A percentile compares a stretch with the other conserved stretches of the same genome.
Conservation (phyloP, 1,284 basidiomycete genomes). For the Malassezia sympodialis region DNA sequence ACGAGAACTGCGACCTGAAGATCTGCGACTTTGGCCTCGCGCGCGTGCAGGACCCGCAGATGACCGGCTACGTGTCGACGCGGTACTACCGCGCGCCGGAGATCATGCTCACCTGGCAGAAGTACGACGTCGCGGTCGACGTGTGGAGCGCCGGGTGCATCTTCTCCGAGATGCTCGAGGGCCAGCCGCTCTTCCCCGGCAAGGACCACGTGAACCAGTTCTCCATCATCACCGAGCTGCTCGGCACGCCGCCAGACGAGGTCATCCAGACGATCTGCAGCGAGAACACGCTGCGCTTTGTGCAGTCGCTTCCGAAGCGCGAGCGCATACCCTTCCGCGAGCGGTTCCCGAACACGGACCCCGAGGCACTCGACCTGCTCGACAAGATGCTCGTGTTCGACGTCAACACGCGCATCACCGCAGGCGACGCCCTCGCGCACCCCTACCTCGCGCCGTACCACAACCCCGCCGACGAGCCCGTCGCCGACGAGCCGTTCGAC, state of each 20-base stretch:
- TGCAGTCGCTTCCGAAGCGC: slow-evolving; percentile 90
- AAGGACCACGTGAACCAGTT: slow-evolving; percentile 99
- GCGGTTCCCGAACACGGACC: slow-evolving; percentile 81
- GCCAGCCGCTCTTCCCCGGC: slow-evolving; percentile 95
- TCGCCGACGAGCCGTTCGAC: slow-evolving; percentile 87
- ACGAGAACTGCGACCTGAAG: slow-evolving; percentile 98
- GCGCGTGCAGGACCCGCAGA: slow-evolving; percentile 85
- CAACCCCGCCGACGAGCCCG: slow-evolving; percentile 94
- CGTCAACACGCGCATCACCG: slow-evolving; percentile 89
- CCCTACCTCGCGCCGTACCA: slow-evolving; percentile 96
- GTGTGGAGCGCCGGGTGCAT: slow-evolving; percentile 99
- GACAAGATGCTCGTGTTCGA: slow-evolving; percentile 99
- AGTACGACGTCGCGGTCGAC: slow-evolving; percentile 95
- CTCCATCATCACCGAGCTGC: slow-evolving; percentile 95
- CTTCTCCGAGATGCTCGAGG: slow-evolving; percentile 99
- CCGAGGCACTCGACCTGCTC: slow-evolving; percentile 86
- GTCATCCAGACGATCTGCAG: slow-evolving; percentile 97
- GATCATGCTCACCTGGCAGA: slow-evolving; percentile 99
- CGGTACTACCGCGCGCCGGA: slow-evolving; percentile 97
- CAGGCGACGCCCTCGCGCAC: slow-evolving; percentile 78
- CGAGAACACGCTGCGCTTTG: slow-evolving; percentile 98
- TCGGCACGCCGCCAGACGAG: slow-evolving; percentile 96
- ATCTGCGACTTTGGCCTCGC: slow-evolving; percentile 98
- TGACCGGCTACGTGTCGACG: slow-evolving; percentile 99
- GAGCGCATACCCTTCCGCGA: slow-evolving; percentile 88